A percentile compares a stretch with the other conserved stretches of the same genome.
Conservation (phyloP, 2,329 filamentous ascomycete species). For the Emmonsia crescens region DNA sequence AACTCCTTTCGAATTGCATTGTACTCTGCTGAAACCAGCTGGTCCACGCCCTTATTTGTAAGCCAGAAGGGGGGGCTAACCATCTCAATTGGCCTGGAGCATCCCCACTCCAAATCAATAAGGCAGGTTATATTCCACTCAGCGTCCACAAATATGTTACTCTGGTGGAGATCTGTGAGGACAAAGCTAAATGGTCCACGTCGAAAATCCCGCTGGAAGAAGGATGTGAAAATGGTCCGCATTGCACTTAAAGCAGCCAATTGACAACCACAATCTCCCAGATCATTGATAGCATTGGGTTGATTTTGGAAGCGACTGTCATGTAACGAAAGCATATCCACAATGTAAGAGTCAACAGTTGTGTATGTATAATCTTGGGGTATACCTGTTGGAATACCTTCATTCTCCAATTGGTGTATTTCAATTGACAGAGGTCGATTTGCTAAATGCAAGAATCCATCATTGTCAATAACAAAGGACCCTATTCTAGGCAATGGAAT, state of each 20-base stretch:
- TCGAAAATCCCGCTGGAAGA: slow-evolving; percentile 20
- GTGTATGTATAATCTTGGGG: slow-evolving; percentile 16
- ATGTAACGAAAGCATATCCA: slow-evolving; percentile 18
- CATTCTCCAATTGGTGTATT: slow-evolving; percentile 13
- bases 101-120: too few relatives aligned
- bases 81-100: too few relatives aligned
- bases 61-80: too few relatives aligned
- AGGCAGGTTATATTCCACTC: slow-evolving; percentile 25
- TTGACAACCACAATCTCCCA: slow-evolving; percentile 20
- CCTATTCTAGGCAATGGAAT: neutral
- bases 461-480: neutral
- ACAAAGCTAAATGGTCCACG: slow-evolving; percentile 25
- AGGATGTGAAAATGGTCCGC: slow-evolving; percentile 20
- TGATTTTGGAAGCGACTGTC: slow-evolving; percentile 19
- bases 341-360: slow-evolving; percentile 17
- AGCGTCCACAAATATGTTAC: slow-evolving; percentile 26
- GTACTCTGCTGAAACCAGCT: too few relatives aligned
- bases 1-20: too few relatives aligned
- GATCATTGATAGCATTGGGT: slow-evolving; percentile 19
- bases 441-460: neutral
- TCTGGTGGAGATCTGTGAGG: slow-evolving; percentile 32
- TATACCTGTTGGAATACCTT: slow-evolving; percentile 19
- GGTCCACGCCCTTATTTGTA: too few relatives aligned
- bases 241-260: slow-evolving; percentile 20
- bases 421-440: neutral